A percentile compares a stretch with the other conserved stretches of the same genome.
Conservation (phyloP, 2,329 filamentous ascomycete genomes). For the Dactylonectria estremocensis region DNA sequence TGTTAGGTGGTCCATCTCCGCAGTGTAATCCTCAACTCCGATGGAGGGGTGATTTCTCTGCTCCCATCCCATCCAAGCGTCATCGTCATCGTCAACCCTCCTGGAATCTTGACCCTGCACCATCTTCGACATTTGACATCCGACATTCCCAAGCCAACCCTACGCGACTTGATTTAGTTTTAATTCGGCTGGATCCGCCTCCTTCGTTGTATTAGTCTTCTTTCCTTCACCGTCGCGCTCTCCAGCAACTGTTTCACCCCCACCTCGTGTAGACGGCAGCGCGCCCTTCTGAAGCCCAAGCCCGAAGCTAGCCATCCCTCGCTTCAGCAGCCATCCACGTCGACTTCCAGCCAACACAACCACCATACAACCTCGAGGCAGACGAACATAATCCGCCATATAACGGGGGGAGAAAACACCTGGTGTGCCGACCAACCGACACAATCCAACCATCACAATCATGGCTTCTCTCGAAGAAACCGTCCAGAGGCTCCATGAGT, state of each 20-base stretch:
- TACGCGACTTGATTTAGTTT: background rate
- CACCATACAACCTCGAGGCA: too few relatives aligned
- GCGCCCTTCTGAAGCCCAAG: background rate
- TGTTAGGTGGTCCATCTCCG: too few relatives aligned
- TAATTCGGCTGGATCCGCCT: background rate
- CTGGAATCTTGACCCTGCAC: background rate
- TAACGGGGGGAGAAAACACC: background rate
- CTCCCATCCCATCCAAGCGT: background rate
- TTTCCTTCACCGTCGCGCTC: slow-evolving; percentile 8
- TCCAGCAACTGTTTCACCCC: slow-evolving; percentile 1
- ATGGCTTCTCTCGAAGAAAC: slow-evolving; percentile 58
- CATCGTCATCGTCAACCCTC: background rate
- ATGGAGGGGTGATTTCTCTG: background rate
- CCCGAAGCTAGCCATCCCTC: background rate
- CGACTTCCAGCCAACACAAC: background rate
- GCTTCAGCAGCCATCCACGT: background rate
- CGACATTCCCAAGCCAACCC: background rate
- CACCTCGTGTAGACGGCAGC: background rate
- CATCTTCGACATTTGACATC: slow-evolving; percentile 5
- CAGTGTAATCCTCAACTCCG: background rate
- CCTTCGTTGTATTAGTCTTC: background rate
- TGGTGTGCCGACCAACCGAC: background rate
- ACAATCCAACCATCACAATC: slow-evolving; percentile 9
- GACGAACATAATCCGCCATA: background rate
- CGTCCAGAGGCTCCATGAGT: slow-evolving; percentile 63